Conservation (phyloP, 169 alveolate genomes). For the Eimeria zaria region DNA sequence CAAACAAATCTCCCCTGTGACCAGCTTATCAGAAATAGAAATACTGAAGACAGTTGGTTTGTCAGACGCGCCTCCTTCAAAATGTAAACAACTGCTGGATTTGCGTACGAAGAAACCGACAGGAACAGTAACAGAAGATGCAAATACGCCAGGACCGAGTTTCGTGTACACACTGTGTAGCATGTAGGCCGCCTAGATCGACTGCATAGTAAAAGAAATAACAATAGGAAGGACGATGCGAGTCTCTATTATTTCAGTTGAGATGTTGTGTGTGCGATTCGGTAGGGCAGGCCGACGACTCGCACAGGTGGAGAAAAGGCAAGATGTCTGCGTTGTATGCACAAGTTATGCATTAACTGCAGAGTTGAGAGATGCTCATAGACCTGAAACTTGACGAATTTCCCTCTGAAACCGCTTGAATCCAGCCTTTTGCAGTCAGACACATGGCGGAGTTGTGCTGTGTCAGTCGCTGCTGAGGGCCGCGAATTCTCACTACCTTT, state of each 20-base stretch:
- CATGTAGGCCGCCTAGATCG: background rate
- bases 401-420: background rate
- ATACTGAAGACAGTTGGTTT: background rate
- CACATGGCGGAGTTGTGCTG: background rate
- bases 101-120: background rate
- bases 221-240: no score
- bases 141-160: background rate
- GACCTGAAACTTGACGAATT: background rate
- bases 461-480: constrained; percentile 35
- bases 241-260: background rate
- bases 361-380: background rate
- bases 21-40: background rate
- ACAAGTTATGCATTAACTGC: background rate
- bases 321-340: background rate
- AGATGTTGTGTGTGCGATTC: background rate
- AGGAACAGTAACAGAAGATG: background rate
- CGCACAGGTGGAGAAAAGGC: background rate
- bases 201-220: background rate
- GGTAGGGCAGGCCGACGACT: background rate
- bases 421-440: background rate
- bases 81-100: background rate
- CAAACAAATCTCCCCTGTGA: no score
- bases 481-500: background rate
- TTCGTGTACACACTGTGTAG: background rate
- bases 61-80: background rate